phyloP scores from a whole-genome alignment of 768 basidiomycete genomes.

The Lactarius hengduanensis region DNA sequence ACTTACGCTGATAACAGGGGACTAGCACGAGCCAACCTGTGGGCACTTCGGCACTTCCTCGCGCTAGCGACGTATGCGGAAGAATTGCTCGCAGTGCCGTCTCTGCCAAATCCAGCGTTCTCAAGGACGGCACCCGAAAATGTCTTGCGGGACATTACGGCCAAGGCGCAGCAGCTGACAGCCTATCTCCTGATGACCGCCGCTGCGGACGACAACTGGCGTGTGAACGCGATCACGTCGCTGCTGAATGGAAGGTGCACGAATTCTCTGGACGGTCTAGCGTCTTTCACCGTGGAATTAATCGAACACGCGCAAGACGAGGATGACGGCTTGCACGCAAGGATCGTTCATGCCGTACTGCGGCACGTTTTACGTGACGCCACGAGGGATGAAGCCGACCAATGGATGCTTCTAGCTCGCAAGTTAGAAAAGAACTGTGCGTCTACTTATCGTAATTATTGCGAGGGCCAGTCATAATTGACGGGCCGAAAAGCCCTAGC shows the following conservation, averaged over 20 bases:
- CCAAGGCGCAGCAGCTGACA: conserved; percentile 50
- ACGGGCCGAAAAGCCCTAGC: conserved; percentile 54
- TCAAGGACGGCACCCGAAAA: conserved; percentile 37
- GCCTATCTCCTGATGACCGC: conserved; percentile 60
- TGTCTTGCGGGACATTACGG: conserved; percentile 42
- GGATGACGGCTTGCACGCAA: conserved; percentile 54
- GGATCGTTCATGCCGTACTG: conserved; percentile 61
- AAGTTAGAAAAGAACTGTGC: conserved; percentile 61
- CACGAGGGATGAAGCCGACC: conserved; percentile 63
- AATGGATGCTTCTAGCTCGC: conserved; percentile 73
- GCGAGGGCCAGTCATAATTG: conserved; percentile 3
- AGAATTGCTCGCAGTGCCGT: conserved; percentile 57
- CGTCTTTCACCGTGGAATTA: conserved; percentile 38
- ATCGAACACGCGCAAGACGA: conserved; percentile 35
- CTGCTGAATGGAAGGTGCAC: conserved; percentile 34
- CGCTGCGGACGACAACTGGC: conserved; percentile 50
- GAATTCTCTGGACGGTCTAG: conserved; percentile 31
- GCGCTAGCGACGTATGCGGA: conserved; percentile 59
- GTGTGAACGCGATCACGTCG: conserved; percentile 41
- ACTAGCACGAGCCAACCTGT: conserved; percentile 55
- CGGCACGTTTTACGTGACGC: conserved; percentile 58
- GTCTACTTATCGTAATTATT: conserved; percentile 29
- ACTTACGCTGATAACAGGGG: conserved; percentile 58
- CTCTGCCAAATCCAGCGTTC: conserved; percentile 50
- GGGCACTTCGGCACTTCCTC: conserved; percentile 70